Evolutionary conservation across 768 basidiomycete genomes (phyloP).

Genomic region (Mycena vulgaris): DNA sequence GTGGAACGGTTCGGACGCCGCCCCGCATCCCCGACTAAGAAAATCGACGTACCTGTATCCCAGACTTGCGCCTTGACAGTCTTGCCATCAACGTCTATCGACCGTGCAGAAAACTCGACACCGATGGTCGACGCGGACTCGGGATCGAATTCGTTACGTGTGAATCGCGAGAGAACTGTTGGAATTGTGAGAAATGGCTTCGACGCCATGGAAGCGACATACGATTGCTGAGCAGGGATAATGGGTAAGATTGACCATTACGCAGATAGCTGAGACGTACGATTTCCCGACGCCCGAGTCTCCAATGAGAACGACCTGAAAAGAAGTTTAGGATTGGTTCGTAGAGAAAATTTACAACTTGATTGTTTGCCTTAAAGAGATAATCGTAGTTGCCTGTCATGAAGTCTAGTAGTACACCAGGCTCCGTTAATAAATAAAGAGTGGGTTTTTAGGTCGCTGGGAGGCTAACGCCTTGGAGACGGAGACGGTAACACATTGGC

Average conservation of each 20-base stretch:
- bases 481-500: too few relatives aligned
- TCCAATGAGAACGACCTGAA: conserved; percentile 96
- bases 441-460: too few relatives aligned
- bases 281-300: conserved; percentile 99
- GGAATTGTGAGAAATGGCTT: too few relatives aligned
- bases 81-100: conserved; percentile 96
- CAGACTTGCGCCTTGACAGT: conserved; percentile 98
- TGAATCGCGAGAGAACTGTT: conserved; percentile 99
- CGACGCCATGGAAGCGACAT: conserved; percentile 31
- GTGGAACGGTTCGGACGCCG: conserved; percentile 5
- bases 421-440: too few relatives aligned
- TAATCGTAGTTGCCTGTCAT: conserved; percentile 99
- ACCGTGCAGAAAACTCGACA: conserved; percentile 98
- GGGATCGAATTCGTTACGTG: conserved; percentile 98
- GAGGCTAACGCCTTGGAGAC: too few relatives aligned
- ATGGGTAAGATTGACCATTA: conserved; percentile 11
- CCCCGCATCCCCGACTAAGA: conserved; percentile 24
- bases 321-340: conserved; percentile 27
- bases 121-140: conserved; percentile 99
- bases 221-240: conserved; percentile 50
- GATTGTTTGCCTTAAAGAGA: conserved; percentile 90
- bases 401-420: too few relatives aligned
- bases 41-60: conserved; percentile 87
- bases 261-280: conserved; percentile 68
- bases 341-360: not conserved